Conservation (phyloP, 2,329 filamentous ascomycete genomes). For the Neofusicoccum cordaticola region DNA sequence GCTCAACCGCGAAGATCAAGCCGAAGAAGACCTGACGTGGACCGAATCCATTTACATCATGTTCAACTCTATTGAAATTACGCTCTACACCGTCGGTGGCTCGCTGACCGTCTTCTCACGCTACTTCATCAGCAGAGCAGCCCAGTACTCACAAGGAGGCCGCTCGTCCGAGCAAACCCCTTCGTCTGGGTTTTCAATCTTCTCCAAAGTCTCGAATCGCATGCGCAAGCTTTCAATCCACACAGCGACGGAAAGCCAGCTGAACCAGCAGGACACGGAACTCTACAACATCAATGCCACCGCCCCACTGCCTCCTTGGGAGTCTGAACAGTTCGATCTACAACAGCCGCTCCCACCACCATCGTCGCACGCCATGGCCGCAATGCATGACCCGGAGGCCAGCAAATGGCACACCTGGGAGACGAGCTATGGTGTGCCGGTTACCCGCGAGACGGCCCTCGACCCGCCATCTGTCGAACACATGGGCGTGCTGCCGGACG, state of each 20-base stretch:
- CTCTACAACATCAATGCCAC: conserved; percentile 7
- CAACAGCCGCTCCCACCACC: conserved; percentile 8
- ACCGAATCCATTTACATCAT: conserved; percentile 15
- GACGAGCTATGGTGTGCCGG: not conserved
- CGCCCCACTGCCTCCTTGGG: not conserved
- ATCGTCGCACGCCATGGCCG: not conserved
- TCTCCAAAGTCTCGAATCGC: conserved; percentile 6
- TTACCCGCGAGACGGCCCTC: not conserved
- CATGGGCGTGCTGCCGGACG: conserved; percentile 1
- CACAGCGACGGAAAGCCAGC: not conserved
- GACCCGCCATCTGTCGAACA: not conserved
- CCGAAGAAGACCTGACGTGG: not conserved
- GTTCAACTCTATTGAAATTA: conserved; percentile 17
- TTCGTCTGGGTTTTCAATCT: not conserved
- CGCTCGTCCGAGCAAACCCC: not conserved
- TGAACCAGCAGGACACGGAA: not conserved
- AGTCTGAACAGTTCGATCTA: not conserved
- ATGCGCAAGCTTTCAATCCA: not conserved
- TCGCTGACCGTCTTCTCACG: conserved; percentile 15
- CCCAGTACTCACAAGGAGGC: not conserved
- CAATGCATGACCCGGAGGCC: conserved; percentile 7
- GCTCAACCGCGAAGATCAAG: conserved; percentile 8
- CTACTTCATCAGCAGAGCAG: conserved; percentile 15
- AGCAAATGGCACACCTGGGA: conserved; percentile 15
- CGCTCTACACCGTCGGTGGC: conserved; percentile 15